A percentile compares a stretch with the other conserved stretches of the same genome.
Conservation (phyloP, 805 yeast genomes). For the Cyberlindnera meyerae region DNA sequence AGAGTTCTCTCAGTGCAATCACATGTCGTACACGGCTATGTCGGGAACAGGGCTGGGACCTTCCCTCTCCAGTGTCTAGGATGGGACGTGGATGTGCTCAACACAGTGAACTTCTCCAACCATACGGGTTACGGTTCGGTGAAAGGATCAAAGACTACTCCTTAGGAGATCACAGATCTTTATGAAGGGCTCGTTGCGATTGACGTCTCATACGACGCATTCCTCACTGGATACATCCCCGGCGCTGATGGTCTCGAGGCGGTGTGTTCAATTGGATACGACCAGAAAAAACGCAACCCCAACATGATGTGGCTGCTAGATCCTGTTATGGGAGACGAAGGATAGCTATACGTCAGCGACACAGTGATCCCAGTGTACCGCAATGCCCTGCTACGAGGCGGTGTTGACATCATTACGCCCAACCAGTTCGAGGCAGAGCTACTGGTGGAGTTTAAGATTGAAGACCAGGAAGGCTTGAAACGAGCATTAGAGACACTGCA, state of each 20-base stretch:
- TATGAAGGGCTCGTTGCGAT: conserved; percentile 37
- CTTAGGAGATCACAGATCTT: conserved; percentile 34
- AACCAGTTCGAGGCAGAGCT: conserved; percentile 86
- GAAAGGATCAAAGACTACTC: conserved; percentile 41
- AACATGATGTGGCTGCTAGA: conserved; percentile 54
- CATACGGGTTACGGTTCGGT: conserved; percentile 67
- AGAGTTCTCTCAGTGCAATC: conserved; percentile 52
- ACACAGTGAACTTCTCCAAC: conserved; percentile 62
- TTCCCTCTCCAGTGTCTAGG: conserved; percentile 62
- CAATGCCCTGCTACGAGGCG: conserved; percentile 36
- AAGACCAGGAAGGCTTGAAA: conserved; percentile 33
- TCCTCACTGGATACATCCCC: conserved; percentile 67
- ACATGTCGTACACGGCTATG: conserved; percentile 71
- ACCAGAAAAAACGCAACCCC: conserved; percentile 33
- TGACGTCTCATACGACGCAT: conserved; percentile 40
- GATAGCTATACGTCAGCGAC: conserved; percentile 57
- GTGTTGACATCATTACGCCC: conserved; percentile 77
- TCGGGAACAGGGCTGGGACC: conserved; percentile 62
- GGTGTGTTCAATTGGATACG: conserved; percentile 35
- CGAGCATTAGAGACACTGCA: conserved; percentile 49
- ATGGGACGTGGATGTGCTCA: conserved; percentile 65
- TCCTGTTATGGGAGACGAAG: conserved; percentile 82
- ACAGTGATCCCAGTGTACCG: conserved; percentile 57
- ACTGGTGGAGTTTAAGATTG: conserved; percentile 48
- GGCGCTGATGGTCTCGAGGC: conserved; percentile 44